phyloP scores from a whole-genome alignment of 2,329 filamentous ascomycete genomes.

The Fusarium miscanthi region DNA sequence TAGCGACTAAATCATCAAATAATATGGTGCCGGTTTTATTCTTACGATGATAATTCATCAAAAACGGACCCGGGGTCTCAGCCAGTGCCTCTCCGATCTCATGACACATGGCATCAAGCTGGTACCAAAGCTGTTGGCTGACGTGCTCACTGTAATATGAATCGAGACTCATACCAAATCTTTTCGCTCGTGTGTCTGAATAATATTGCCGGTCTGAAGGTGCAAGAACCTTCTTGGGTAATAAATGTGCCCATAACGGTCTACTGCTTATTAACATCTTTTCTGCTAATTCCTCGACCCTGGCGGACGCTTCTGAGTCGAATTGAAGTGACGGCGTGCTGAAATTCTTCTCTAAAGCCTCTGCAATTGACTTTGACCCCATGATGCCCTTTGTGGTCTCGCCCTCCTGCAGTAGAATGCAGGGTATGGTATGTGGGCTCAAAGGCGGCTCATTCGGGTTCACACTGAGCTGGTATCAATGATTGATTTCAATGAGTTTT shows the following conservation, averaged over 20 bases:
- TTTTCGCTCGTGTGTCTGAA: not conserved
- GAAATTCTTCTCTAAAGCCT: not conserved
- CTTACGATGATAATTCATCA: not conserved
- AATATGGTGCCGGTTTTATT: accelerated
- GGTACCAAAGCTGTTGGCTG: not conserved
- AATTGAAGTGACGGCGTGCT: not conserved
- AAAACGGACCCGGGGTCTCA: not conserved
- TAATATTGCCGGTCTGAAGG: not conserved
- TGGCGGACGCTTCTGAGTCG: not conserved
- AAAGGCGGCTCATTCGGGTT: not conserved
- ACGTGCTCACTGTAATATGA: not conserved
- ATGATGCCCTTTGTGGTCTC: not conserved
- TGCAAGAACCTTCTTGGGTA: not conserved
- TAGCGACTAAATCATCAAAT: accelerated
- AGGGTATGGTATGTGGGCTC: not conserved
- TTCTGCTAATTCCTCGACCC: not conserved
- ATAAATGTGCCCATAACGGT: not conserved
- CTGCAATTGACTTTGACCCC: not conserved
- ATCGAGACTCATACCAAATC: not conserved
- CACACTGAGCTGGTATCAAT: not conserved
- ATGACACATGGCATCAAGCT: not conserved
- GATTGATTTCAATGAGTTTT: accelerated
- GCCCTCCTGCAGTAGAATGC: not conserved
- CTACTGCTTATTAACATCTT: not conserved
- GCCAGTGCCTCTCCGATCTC: not conserved